Evolutionary conservation across 2,329 filamentous ascomycete genomes (phyloP).

Genomic region (Myriosclerotinia curreyana): DNA sequence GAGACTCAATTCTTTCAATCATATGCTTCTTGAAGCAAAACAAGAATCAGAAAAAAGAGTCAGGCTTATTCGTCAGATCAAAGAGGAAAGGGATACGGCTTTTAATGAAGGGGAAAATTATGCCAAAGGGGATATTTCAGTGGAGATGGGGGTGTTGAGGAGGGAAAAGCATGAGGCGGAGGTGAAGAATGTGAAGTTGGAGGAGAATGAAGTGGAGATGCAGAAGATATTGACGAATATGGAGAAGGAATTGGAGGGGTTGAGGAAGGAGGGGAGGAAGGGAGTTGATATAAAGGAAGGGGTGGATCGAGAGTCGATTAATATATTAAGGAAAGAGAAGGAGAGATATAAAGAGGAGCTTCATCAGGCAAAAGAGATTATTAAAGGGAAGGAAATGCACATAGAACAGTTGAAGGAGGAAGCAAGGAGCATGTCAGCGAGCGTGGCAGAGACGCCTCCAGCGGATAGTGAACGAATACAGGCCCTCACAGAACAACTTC

Average conservation of each 20-base stretch:
- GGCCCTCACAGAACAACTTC: background rate
- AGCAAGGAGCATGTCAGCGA: background rate
- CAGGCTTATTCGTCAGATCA: background rate
- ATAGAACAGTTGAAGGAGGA: conserved; percentile 1
- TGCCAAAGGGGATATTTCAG: background rate
- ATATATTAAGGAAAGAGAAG: background rate
- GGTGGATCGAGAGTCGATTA: too few relatives aligned
- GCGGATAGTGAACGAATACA: too few relatives aligned
- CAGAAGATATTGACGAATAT: background rate
- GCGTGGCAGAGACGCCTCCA: background rate
- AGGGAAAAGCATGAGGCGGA: background rate
- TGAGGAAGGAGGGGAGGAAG: background rate
- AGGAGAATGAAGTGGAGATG: background rate
- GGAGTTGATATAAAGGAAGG: background rate
- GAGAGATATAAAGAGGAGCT: conserved; percentile 3
- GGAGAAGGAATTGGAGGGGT: background rate
- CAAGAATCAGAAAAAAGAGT: background rate
- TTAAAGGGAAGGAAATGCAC: background rate
- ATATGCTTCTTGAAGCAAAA: conserved; percentile 1
- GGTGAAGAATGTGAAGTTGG: background rate
- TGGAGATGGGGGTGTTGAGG: background rate
- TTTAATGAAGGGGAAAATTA: background rate
- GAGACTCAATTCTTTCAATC: conserved; percentile 1
- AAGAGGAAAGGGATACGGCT: background rate
- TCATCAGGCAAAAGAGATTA: background rate